Evolutionary conservation across 2,329 filamentous ascomycete genomes (phyloP), one percentile per base, ranked within the genome.

Genomic region (Davidsoniella australis): DNA sequence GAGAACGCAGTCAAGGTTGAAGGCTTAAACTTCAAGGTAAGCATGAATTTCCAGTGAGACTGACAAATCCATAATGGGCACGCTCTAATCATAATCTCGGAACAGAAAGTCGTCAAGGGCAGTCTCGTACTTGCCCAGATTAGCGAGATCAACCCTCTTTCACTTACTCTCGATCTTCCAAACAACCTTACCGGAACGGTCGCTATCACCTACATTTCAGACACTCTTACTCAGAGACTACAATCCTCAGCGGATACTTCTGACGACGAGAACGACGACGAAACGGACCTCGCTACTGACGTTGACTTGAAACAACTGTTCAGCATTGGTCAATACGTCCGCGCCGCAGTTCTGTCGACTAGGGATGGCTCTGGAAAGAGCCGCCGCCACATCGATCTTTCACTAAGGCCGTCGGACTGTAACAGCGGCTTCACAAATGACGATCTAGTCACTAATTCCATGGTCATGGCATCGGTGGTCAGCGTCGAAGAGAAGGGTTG

Each of bases 401-500:
- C 89, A 0, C 68, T 96, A 29, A 77, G 85, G 45, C 91, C 91
- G 2, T 72, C 74, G 52, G 74, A 85, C 54, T 73, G 85, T 49
- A 98, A 98, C 62, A 73, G 74, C 2, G 81, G 84, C 1, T 68
- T 98, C 18, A 69, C 74, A 3, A 73, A 76, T 56, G 76, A 82
- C 39, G 85, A 86, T 57, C 64, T 95, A 8, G 78, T 91, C 8
- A 65, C 73, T 39, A 82, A 94, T 59, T 73, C 71, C 55, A 87
- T 84, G 42, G 68, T 96, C 17, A 93, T 96, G 72, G 89, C 87
- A 2, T 82, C 87, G 0, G 80, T 98, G 23, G 66, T 75, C 46
- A 98, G 89, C 63, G 82, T 93, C n/a, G 89, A 98, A 64, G 93
- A 98, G 58, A 88, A 94, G 59, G 91, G 91, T 54, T 74, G 91